Base-by-base conservation (phyloP, 768 basidiomycete genomes). In the Tylopilus subfusipes region DNA sequence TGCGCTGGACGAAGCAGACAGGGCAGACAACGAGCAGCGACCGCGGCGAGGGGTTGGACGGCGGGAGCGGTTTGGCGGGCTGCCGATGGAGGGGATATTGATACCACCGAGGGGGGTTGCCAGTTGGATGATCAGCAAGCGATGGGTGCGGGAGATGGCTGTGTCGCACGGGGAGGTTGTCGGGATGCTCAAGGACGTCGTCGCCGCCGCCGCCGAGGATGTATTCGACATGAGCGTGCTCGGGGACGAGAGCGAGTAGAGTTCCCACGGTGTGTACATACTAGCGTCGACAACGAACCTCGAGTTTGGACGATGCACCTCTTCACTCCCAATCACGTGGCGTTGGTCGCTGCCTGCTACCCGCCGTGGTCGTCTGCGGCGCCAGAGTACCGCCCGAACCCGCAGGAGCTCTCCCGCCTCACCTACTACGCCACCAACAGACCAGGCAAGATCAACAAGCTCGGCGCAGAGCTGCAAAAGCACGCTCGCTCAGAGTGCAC, bases 341-440 rank as follows among this genome's bases (percentile, higher is more conserved):
- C 84, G 62, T 84, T 93, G 56, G 82, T 95, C 67, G 82, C 83
- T 51, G 83, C 90, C 33, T 95, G 92, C 70, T 96, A 95, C 68
- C 93, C 93, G 16, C 82, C 90, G 9, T 75, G 84, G 40, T 85
- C 91, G 50, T 83, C 87, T 18, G 79, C 90, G 21, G 89, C 83
- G 33, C 86, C 92, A 47, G 83, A 86, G 53, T 91, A 84, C 69
- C 80, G 80, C 13, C 90, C 91, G 13, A 93, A 92, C 61, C 78
- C 87, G 0, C 91, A 93, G 68, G 91, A 93, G 63, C 78, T 93
- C 16, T 93, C 91, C 48, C 81, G 86, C 18, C 77, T 93, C 47
- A 90, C 89, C 4, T 93, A 93, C 69, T 92, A 90, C 74, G 90
- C 88, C 14, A 83, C 90, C 1, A 93, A 93, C 67, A 80, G 81